phyloP scores from a whole-genome alignment of 805 yeast genomes.

The Hanseniaspora vineae region DNA sequence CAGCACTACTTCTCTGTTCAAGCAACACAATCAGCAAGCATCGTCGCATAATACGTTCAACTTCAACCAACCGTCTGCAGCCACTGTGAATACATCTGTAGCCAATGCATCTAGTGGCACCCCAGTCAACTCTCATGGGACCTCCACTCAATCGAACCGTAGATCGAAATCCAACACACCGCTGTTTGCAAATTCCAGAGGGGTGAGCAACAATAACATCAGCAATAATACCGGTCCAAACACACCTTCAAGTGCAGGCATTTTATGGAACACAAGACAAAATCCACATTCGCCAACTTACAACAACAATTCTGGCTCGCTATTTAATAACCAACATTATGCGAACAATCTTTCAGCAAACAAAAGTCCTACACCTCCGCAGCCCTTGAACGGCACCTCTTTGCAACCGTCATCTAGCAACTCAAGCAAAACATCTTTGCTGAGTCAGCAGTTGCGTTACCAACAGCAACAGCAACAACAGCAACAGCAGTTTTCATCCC shows the following conservation, averaged over 20 bases:
- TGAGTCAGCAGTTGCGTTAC: constrained; percentile 18
- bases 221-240: not conserved
- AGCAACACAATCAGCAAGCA: not conserved
- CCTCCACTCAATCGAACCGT: not conserved
- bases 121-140: not conserved
- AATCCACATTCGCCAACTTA: not conserved
- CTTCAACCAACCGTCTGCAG: not conserved
- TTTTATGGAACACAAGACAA: not conserved
- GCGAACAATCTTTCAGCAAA: not conserved
- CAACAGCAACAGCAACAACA: constrained; percentile 1
- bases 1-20: not conserved
- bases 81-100: not conserved
- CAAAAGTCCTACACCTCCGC: too few species aligned
- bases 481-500: not conserved
- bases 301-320: not conserved
- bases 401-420: not conserved
- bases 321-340: not conserved
- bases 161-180: not conserved
- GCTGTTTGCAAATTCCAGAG: not conserved
- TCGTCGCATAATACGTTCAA: not conserved
- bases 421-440: constrained; percentile 18
- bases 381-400: not conserved
- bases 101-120: not conserved
- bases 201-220: not conserved
- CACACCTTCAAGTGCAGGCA: not conserved